Evolutionary conservation across 179 eudicot genomes (phyloP), one percentile per base, ranked within the genome.

Genomic region (Vitellaria paradoxa): DNA sequence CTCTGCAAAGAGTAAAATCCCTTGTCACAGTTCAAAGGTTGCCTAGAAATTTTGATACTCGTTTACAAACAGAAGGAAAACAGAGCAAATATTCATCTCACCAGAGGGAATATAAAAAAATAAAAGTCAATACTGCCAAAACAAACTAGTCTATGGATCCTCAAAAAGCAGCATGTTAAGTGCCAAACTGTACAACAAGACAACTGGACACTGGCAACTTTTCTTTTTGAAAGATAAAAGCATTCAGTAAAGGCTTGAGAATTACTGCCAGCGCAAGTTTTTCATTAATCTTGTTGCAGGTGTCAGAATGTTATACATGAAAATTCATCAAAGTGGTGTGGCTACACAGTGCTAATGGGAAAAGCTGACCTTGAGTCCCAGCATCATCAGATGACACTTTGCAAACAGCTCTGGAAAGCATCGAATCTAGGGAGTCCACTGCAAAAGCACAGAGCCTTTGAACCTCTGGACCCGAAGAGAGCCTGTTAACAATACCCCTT

Each of bases 401-500:
- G 57, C 75, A 68, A 6, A 74, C 76, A 30, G 37, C 2, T 66
- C 70, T 71, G 20, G 84, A 82, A 67, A 81, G 73, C 82, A 86
- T 79, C 5, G 77, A 79, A 74, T 91, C 97, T 17, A 91, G 86
- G 55, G 87, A 73, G 76, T 87, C 89, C 46, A 96, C 73, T 40
- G 97, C 97, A 65, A 83, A 86, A 46, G 91, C 82, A 78, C 97
- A 91, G 26, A 88, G 91, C 74, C 83, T 84, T 85, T 96, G 99
- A 84, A 96, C 88, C 78, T 89, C 87, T 47, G 86, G 93, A 61
- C 99, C 99, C 2, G 88, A 86, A 72, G 97, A 88, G 46, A 96
- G 89, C 83, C 99, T 80, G 85, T 93, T 96, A 49, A 96, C 98
- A 37, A 96, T 96, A 64, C 98, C 99, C 80, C 99, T 78, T 26